Conservation (phyloP, 164 flowering plant species). For the Protea cynaroides region DNA sequence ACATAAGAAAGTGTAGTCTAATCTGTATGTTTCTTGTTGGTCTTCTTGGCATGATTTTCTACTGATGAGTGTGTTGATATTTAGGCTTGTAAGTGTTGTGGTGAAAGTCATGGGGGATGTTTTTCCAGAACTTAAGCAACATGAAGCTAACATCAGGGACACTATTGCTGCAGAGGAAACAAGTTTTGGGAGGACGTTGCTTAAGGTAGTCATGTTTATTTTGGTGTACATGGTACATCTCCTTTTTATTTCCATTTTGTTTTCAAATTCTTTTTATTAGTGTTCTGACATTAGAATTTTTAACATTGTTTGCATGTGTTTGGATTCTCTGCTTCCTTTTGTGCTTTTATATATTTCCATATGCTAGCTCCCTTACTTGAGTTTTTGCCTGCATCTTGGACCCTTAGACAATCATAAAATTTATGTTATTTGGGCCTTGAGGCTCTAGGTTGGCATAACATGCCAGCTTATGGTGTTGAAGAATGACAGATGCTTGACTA, state of each 20-base stretch:
- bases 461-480: not conserved
- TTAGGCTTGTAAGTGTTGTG: conserved; percentile 74
- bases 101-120: conserved; percentile 79
- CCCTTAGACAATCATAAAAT: too few relatives aligned
- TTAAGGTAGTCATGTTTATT: conserved; percentile 43
- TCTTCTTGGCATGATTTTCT: not conserved
- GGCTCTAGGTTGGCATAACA: not conserved
- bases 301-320: too few relatives aligned
- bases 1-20: not conserved
- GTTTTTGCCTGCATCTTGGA: too few relatives aligned
- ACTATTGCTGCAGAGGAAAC: conserved; percentile 76
- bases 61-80: conserved; percentile 5
- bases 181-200: conserved; percentile 87
- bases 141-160: conserved; percentile 55
- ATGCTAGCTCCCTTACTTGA: too few relatives aligned
- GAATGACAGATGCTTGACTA: conserved; percentile 4
- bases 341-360: too few relatives aligned
- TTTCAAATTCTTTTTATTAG: conserved; percentile 3
- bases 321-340: too few relatives aligned
- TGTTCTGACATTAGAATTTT: too few relatives aligned
- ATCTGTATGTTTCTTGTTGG: not conserved
- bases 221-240: too few relatives aligned
- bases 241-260: not conserved
- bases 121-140: conserved; percentile 81
- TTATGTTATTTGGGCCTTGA: too few relatives aligned